Evolutionary conservation across 2,329 filamentous ascomycete species (phyloP).

Genomic region (Tolypocladium ophioglossoides): DNA sequence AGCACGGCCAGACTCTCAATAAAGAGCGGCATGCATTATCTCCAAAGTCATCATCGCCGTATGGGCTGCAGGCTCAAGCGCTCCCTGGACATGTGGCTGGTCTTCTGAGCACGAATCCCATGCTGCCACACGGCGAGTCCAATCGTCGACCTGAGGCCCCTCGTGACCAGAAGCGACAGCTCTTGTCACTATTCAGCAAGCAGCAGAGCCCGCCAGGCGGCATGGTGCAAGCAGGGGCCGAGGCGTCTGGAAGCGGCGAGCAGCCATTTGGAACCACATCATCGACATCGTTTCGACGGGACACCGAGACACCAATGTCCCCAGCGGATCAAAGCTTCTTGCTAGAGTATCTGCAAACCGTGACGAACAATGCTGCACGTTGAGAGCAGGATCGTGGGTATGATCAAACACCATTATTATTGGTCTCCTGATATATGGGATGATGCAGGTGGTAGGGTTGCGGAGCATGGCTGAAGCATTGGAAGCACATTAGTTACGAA

Average conservation of each 20-base stretch:
- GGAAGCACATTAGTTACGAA: not conserved
- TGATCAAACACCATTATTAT: too few species aligned
- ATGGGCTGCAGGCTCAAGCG: conserved; percentile 9
- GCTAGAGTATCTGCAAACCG: conserved; percentile 59
- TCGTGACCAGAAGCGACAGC: conserved; percentile 20
- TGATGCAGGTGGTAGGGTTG: not conserved
- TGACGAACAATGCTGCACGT: conserved; percentile 29
- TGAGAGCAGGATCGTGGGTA: conserved; percentile 9
- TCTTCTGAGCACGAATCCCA: conserved; percentile 2
- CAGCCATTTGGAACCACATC: conserved; percentile 2
- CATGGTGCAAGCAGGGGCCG: conserved; percentile 1
- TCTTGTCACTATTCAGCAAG: conserved; percentile 56
- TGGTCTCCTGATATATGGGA: not conserved
- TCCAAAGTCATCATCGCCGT: conserved; percentile 12
- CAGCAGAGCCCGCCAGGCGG: conserved; percentile 3
- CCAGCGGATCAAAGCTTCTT: conserved; percentile 67
- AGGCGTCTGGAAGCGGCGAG: conserved; percentile 26
- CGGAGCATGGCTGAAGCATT: not conserved
- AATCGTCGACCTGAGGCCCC: conserved; percentile 14
- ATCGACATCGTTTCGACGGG: conserved; percentile 26
- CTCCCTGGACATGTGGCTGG: conserved; percentile 8
- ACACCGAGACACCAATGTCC: conserved; percentile 46
- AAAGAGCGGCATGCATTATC: conserved; percentile 8
- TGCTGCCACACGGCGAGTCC: not conserved
- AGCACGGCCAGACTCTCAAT: conserved; percentile 20